These are phyloP conservation scores for Pyrus hybrid DNA, from an alignment of 331 rosid species.

Conservation along the genomic window DNA sequence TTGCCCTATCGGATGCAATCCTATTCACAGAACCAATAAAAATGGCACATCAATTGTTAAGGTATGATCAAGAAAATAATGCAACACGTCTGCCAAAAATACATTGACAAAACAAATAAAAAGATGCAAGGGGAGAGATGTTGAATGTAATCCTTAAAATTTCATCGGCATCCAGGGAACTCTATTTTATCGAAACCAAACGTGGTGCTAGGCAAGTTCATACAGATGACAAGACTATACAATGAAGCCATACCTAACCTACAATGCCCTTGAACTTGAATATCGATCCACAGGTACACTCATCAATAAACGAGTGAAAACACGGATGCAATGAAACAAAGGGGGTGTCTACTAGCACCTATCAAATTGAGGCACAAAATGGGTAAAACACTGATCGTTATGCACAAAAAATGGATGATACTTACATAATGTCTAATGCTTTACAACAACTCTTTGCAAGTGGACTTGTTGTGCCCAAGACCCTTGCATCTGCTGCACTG, in stretches of 20 bases:
- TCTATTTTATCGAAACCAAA: neutral
- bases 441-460: slow-evolving; percentile 57
- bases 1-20: slow-evolving; percentile 14
- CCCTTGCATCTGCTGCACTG: slow-evolving; percentile 96
- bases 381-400: neutral
- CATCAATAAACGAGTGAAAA: neutral
- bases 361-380: neutral
- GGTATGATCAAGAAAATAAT: neutral
- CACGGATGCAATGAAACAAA: neutral
- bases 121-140: neutral
- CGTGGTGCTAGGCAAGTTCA: neutral
- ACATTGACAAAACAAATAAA: neutral
- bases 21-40: slow-evolving; percentile 19
- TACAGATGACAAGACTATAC: neutral
- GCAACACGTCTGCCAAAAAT: neutral
- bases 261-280: neutral
- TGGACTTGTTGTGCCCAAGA: slow-evolving; percentile 87
- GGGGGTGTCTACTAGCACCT: neutral
- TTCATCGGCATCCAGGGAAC: neutral
- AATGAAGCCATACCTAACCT: neutral
- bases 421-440: slow-evolving; percentile 28
- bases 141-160: neutral
- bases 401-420: slow-evolving; percentile 7
- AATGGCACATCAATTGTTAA: neutral
- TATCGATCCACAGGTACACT: neutral